These are phyloP conservation scores for Claviceps cyperi DNA, from an alignment of 2,329 filamentous ascomycete species.

Conservation along the genomic window DNA sequence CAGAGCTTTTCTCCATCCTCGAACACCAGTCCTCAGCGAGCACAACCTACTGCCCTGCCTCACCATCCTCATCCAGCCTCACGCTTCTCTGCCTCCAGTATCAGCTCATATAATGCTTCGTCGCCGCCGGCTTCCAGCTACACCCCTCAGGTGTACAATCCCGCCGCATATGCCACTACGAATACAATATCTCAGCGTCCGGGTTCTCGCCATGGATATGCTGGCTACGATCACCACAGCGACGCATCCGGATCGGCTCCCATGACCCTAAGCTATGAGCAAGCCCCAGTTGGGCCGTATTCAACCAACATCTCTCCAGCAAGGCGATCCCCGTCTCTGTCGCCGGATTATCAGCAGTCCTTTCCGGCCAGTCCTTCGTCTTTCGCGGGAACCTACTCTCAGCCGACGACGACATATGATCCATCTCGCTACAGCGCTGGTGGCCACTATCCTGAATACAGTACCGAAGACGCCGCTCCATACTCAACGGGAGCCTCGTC, in stretches of 20 bases:
- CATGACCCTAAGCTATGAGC: slow-evolving; percentile 20
- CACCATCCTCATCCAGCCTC: slow-evolving; percentile 30
- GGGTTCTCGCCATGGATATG: slow-evolving; percentile 34
- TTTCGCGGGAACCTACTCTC: slow-evolving; percentile 12
- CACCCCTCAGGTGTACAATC: slow-evolving; percentile 42
- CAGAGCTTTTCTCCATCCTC: slow-evolving; percentile 38
- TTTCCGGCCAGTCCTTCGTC: slow-evolving; percentile 22
- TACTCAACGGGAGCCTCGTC: slow-evolving; percentile 14
- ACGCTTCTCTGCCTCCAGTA: slow-evolving; percentile 24
- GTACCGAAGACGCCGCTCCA: slow-evolving; percentile 15
- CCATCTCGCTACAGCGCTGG: slow-evolving; percentile 17
- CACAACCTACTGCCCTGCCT: slow-evolving; percentile 37
- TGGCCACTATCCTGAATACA: slow-evolving; percentile 18
- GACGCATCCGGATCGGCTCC: slow-evolving; percentile 25
- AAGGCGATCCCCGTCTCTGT: slow-evolving; percentile 15
- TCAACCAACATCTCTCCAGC: slow-evolving; percentile 10
- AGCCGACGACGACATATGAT: slow-evolving; percentile 21
- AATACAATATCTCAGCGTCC: slow-evolving; percentile 34
- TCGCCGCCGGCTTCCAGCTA: slow-evolving; percentile 28
- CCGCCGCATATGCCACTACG: slow-evolving; percentile 39
- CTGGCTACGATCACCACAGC: slow-evolving; percentile 24
- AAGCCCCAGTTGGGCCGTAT: slow-evolving; percentile 24
- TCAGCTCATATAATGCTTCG: slow-evolving; percentile 15
- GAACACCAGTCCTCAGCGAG: slow-evolving; percentile 20
- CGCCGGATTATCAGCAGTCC: slow-evolving; percentile 26